Evolutionary conservation across 2,329 filamentous ascomycete species (phyloP), one percentile per base, ranked within the genome.

Genomic region (Ophiostoma australiae): DNA sequence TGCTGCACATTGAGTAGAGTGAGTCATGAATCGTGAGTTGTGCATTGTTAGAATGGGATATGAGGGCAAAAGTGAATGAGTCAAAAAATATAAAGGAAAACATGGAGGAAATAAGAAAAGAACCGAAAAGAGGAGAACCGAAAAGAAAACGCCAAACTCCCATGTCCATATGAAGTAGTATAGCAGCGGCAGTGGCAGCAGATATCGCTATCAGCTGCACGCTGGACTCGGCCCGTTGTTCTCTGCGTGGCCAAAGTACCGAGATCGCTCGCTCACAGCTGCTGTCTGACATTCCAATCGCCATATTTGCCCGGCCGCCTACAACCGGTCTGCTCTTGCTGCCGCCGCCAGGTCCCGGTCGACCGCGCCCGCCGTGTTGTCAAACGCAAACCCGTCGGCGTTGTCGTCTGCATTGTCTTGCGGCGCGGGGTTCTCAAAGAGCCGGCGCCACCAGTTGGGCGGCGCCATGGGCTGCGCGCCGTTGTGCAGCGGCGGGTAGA

Each of bases 401-500:
- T 44, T 69, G 1, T 20, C 63, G 39, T 82, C 75, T 15, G 71
- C 72, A 79, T 41, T 61, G 17, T 44, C 44, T 5, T 11, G 67
- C 10, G 76, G 78, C 44, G 78, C 81, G 67, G 83, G 81, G n/a
- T 85, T 82, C 74, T 90, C 93, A 77, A 97, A 97, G 23, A 98
- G 77, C 61, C 93, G 86, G 72, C 91, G 87, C 94, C 94, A 99
- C 90, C 92, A 97, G 72, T 83, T 82, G 0, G 95, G 95, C 52
- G 95, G 94, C 76, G 97, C 94, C 67, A 99, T 84, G 0, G 95
- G 95, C 71, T 92, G 86, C 69, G 91, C 90, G 23, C 93, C 93
- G 74, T 91, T 89, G 80, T 97, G 92, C 63, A 97, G 86, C 3
- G 93, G 91, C 3, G 95, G 95, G 80, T 97, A 99, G 20, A 99